A percentile compares a stretch with the other conserved stretches of the same genome.
These are phyloP conservation scores for Chiua sp. DNA, from an alignment of 1,284 basidiomycete species.

Conservation along the genomic window DNA sequence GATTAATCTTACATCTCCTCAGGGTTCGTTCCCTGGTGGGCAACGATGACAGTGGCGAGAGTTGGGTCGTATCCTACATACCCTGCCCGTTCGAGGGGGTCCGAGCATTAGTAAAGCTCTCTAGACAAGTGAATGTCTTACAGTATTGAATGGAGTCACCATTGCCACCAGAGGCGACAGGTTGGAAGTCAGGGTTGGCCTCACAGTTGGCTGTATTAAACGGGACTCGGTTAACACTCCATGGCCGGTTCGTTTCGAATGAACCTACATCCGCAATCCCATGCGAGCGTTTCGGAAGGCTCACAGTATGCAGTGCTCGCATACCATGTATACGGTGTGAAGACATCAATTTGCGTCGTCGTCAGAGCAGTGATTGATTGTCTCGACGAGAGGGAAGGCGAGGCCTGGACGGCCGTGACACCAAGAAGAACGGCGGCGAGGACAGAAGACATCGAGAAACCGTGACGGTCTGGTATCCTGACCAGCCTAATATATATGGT, in stretches of 20 bases:
- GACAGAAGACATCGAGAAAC: conserved; percentile 22
- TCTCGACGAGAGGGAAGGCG: conserved; percentile 30
- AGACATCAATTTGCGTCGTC: conserved; percentile 48
- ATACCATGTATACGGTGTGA: conserved; percentile 60
- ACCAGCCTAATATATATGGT: background rate
- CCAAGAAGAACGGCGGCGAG: conserved; percentile 21
- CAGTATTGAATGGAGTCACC: conserved; percentile 57
- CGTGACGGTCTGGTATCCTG: background rate
- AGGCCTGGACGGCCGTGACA: conserved; percentile 23
- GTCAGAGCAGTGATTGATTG: conserved; percentile 49
- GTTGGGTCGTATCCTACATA: conserved; percentile 45
- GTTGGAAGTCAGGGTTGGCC: conserved; percentile 59
- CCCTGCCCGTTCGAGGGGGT: conserved; percentile 29
- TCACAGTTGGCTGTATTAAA: conserved; percentile 52
- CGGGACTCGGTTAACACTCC: background rate
- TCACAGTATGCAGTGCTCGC: conserved; percentile 64
- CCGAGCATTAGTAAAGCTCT: background rate
- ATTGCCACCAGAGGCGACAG: conserved; percentile 68
- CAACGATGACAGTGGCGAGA: conserved; percentile 40
- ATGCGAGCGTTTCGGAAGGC: conserved; percentile 49
- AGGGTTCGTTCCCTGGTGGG: conserved; percentile 43
- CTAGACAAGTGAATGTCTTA: conserved; percentile 24
- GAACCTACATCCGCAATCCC: conserved; percentile 65
- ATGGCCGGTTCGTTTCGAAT: background rate
- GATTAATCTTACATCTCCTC: conserved; percentile 33